Percentiles rank a stretch among this genome's conserved stretches.
Conservation (phyloP, 805 yeast species). For the Saccharomycopsis guyanensis region DNA sequence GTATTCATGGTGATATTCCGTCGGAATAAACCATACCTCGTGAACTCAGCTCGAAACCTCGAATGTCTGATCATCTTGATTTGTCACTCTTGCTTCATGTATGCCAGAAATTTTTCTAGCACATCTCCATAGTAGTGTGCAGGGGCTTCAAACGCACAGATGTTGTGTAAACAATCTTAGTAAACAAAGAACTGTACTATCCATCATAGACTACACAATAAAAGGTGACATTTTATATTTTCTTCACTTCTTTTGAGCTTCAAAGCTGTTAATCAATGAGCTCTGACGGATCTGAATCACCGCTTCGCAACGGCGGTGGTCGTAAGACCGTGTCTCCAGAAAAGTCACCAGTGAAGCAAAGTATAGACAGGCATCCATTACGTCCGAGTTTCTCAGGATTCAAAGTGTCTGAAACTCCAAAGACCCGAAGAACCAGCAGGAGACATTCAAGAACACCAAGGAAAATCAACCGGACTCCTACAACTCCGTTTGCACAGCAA, state of each 20-base stretch:
- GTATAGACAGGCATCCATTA: constrained; percentile 6
- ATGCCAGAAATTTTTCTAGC: neutral
- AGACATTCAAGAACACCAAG: constrained; percentile 1
- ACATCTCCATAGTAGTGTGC: neutral
- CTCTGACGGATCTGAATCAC: neutral
- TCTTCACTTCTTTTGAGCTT: no score
- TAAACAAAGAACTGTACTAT: neutral
- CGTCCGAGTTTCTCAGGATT: neutral
- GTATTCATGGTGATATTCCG: constrained; percentile 25
- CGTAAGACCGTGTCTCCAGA: neutral
- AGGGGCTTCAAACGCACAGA: neutral
- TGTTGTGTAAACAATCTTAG: neutral
- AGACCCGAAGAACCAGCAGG: constrained; percentile 1
- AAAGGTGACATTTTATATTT: neutral
- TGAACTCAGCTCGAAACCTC: neutral
- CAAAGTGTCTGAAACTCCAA: neutral
- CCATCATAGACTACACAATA: neutral
- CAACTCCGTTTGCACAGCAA: constrained; percentile 10
- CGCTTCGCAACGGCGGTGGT: neutral
- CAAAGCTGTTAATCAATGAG: neutral
- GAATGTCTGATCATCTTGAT: neutral
- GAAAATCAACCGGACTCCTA: constrained; percentile 5
- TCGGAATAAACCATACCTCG: neutral
- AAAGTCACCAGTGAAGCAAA: constrained; percentile 7
- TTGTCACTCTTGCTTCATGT: neutral